Conservation (phyloP, 768 basidiomycete genomes). For the Phylloporus sp. region DNA sequence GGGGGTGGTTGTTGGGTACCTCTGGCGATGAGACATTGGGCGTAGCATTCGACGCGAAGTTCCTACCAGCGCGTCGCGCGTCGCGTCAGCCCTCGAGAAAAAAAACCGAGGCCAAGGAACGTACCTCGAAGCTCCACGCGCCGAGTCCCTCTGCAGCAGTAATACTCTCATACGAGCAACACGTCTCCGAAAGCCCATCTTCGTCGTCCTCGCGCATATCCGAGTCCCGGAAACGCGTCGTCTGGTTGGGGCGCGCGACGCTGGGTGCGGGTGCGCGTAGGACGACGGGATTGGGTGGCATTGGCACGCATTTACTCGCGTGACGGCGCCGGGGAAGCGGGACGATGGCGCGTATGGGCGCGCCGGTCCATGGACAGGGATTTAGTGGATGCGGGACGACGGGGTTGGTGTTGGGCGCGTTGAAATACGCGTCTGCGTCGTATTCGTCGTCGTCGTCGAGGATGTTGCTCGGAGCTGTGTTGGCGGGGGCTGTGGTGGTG, state of each 20-base stretch:
- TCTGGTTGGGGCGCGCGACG: background rate
- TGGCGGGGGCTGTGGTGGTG: background rate
- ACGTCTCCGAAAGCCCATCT: background rate
- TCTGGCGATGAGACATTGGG: conserved; percentile 24
- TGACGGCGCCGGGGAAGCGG: conserved; percentile 16
- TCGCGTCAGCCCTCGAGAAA: background rate
- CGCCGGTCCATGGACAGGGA: conserved; percentile 14
- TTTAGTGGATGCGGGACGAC: background rate
- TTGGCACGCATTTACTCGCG: background rate
- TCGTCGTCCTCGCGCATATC: background rate
- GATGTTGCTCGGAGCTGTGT: too few species aligned
- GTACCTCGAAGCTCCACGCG: conserved; percentile 30
- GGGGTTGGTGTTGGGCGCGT: background rate
- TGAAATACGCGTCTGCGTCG: too few species aligned
- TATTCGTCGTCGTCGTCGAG: background rate
- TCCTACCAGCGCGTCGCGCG: conserved; percentile 12
- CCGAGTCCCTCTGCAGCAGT: conserved; percentile 21
- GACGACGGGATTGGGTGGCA: background rate
- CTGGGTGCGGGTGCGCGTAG: background rate
- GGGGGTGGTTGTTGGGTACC: conserved; percentile 19
- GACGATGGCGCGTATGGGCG: conserved; percentile 21
- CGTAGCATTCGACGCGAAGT: conserved; percentile 29
- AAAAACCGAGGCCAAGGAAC: background rate
- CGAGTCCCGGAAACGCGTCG: background rate
- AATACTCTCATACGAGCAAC: conserved; percentile 25